Percentiles rank a stretch among this genome's conserved stretches.
Conservation (phyloP, 2,329 filamentous ascomycete genomes). For the Colletotrichum chrysophilum region DNA sequence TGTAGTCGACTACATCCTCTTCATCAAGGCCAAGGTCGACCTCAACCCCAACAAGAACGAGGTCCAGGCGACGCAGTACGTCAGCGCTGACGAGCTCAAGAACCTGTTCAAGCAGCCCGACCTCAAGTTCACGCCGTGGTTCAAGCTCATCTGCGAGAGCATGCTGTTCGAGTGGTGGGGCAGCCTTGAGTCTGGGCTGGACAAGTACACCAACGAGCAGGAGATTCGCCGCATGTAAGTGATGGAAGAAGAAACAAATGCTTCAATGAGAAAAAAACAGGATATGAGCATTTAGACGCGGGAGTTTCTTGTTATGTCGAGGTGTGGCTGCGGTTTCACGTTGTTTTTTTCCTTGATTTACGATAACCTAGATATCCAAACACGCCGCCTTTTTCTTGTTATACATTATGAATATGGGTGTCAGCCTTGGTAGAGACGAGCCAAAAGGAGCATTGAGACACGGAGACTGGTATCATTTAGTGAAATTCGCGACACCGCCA, state of each 20-base stretch:
- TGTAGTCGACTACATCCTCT: conserved; percentile 95
- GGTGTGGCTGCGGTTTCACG: background rate
- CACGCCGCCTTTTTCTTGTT: background rate
- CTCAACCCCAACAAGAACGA: conserved; percentile 86
- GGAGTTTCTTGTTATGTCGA: background rate
- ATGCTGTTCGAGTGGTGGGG: conserved; percentile 99
- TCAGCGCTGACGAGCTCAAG: conserved; percentile 82
- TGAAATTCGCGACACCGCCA: too few species aligned
- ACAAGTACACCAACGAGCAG: conserved; percentile 85
- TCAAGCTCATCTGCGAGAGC: conserved; percentile 97
- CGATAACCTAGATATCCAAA: background rate
- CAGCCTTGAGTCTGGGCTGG: conserved; percentile 79
- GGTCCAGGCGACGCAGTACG: conserved; percentile 83
- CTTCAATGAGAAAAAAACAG: background rate
- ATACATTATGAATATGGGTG: too few species aligned
- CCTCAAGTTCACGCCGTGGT: conserved; percentile 96
- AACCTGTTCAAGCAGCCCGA: conserved; percentile 80
- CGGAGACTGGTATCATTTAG: too few species aligned
- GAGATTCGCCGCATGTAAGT: conserved; percentile 82
- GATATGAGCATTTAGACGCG: background rate
- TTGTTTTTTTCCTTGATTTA: background rate
- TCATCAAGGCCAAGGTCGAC: conserved; percentile 94
- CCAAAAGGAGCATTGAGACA: too few species aligned
- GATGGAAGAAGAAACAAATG: background rate
- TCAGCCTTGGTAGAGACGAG: too few species aligned